These are phyloP conservation scores for Rubroboletus satanas DNA, from an alignment of 768 basidiomycete genomes.

Conservation along the genomic window DNA sequence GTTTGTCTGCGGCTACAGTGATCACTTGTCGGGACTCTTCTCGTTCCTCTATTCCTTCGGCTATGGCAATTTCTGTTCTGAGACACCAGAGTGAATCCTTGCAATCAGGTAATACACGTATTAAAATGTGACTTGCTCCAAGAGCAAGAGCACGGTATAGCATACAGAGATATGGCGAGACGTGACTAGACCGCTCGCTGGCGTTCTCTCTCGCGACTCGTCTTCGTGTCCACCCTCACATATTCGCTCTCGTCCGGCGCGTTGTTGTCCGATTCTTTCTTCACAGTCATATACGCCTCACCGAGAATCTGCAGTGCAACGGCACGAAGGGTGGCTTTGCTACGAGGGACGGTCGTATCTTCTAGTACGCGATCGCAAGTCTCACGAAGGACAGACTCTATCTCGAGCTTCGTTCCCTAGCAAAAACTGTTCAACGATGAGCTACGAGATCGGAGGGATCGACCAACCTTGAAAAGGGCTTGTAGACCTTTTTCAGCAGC, in stretches of 20 bases:
- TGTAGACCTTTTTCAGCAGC: conserved; percentile 91
- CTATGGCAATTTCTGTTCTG: not conserved
- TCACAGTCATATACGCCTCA: conserved; percentile 68
- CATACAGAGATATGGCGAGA: not conserved
- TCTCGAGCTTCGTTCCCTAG: conserved; percentile 86
- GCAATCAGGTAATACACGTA: not conserved
- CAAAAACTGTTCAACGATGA: not conserved
- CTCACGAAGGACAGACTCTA: conserved; percentile 85
- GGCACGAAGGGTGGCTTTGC: conserved; percentile 69
- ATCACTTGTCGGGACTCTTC: not conserved
- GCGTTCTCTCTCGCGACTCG: conserved; percentile 47
- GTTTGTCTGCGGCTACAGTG: too few relatives aligned
- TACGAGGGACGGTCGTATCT: conserved; percentile 47
- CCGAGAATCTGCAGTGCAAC: conserved; percentile 82
- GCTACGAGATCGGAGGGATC: not conserved
- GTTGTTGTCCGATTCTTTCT: conserved; percentile 49
- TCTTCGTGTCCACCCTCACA: conserved; percentile 75
- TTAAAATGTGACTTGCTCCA: conserved; percentile 3
- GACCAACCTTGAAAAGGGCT: conserved; percentile 77
- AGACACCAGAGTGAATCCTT: not conserved
- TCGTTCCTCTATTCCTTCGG: not conserved
- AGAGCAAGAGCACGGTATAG: conserved; percentile 5
- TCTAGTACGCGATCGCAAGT: conserved; percentile 79
- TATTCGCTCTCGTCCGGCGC: conserved; percentile 68
- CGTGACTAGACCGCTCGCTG: conserved; percentile 19